Evolutionary conservation across 2,329 filamentous ascomycete species (phyloP), one percentile per base, ranked within the genome.

Genomic region (Pestalotiopsis sp.): DNA sequence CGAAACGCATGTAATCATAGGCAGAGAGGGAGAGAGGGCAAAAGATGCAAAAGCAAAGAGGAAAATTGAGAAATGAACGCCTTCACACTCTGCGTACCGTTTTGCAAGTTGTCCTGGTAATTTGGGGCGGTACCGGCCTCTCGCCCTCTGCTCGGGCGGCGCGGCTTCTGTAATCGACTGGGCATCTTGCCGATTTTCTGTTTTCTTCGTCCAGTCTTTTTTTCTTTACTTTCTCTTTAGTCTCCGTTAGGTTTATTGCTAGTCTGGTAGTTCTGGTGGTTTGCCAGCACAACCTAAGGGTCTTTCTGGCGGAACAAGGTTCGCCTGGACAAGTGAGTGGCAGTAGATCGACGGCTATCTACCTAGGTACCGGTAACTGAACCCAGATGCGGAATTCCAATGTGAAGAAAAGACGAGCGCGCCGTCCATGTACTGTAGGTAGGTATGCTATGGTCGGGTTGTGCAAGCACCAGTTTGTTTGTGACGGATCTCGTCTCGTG

Each of bases 111-210:
- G 25, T 52, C 27, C 38, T 56, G 66, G 59, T 57, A 49, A 36
- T 66, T 67, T 62, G 66, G 58, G 20, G 41, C 56, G 66, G 57
- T 25, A 60, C 39, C 27, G 17, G 52, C 11, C 52, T 57, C 23
- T 57, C 65, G 52, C 20, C 36, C 52, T 36, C 36, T 52, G 58
- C 65, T 66, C 39, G 52, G 25, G 38, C 65, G 66, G 23, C 66
- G 66, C 39, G 66, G 25, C 49, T 67, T 67, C 57, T 67, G 66
- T 38, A 67, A 23, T 63, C 58, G n/a, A 45, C 66, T 63, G 23
- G 66, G 58, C 66, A 67, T 67, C 59, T 62, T 31, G 27, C 14
- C 59, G 59, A 20, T 62, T 39, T 36, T n/a, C 36, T 62, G 11
- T 39, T 62, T 20, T 39, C 31, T 14, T 36, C 27, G n/a, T 38